Percentiles rank a stretch among this genome's conserved stretches.
Evolutionary conservation across 1,284 basidiomycete genomes (phyloP).

Genomic region (Leccinum subrobustum): DNA sequence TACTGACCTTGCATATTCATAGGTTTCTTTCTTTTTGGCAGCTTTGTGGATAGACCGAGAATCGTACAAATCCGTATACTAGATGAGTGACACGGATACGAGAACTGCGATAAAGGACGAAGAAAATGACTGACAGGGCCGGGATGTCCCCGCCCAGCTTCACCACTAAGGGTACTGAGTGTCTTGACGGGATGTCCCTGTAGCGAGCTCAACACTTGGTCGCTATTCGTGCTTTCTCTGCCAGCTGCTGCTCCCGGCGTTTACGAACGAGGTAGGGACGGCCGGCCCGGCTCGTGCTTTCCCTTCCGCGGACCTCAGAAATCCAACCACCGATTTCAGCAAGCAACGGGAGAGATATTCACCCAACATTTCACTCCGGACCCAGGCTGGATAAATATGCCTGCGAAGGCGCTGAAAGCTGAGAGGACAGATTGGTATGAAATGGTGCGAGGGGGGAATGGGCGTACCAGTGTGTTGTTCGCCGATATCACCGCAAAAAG

Average conservation of each 20-base stretch:
- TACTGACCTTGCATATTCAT: too few relatives aligned
- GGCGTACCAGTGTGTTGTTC: too few relatives aligned
- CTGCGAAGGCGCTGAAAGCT: too few relatives aligned
- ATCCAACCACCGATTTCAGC: slow-evolving; percentile 84
- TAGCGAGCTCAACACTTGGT: too few relatives aligned
- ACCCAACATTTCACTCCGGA: slow-evolving; percentile 60
- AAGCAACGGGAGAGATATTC: slow-evolving; percentile 58
- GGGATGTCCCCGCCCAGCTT: background rate
- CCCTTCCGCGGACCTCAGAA: slow-evolving; percentile 59
- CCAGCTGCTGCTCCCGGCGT: slow-evolving; percentile 23
- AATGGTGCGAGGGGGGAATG: too few relatives aligned
- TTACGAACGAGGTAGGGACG: slow-evolving; percentile 63
- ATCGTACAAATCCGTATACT: background rate
- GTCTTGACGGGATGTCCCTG: background rate
- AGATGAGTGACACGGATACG: background rate
- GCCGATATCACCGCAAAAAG: too few relatives aligned
- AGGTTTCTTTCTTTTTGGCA: background rate
- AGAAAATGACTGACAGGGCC: background rate
- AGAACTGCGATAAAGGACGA: background rate
- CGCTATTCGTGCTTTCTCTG: too few relatives aligned
- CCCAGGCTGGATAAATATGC: background rate
- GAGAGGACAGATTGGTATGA: too few relatives aligned
- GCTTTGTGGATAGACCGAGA: background rate
- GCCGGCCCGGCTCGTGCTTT: slow-evolving; percentile 77
- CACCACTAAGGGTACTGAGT: too few relatives aligned